Evolutionary conservation across 441 rosid genomes (phyloP).

Genomic region (Iberis amara): DNA sequence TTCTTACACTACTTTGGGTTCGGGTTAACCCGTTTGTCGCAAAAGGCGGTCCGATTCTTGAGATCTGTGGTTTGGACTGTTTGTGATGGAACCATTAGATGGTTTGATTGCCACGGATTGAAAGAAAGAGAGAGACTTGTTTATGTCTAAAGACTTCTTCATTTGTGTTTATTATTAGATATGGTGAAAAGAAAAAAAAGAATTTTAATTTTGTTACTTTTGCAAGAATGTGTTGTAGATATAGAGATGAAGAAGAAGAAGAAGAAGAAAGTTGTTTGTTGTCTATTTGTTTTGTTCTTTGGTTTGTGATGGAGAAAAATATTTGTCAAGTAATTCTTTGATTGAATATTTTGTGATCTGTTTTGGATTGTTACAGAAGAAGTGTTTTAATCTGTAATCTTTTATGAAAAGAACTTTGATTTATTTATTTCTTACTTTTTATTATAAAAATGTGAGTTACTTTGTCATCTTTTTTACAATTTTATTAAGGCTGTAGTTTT

Average conservation of each 20-base stretch:
- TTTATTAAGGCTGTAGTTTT: no score
- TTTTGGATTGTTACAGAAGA: constrained; percentile 1
- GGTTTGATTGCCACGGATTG: constrained; percentile 24
- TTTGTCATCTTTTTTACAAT: no score
- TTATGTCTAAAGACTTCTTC: constrained; percentile 23
- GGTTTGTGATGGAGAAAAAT: constrained; percentile 12
- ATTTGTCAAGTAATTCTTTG: constrained; percentile 47
- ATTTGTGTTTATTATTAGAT: constrained; percentile 26
- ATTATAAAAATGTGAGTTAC: no score
- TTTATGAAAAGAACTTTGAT: no score
- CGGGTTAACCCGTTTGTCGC: constrained; percentile 75
- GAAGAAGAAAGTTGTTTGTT: constrained; percentile 17
- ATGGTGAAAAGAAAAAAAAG: background rate
- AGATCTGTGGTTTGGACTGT: constrained; percentile 80
- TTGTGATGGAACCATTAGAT: constrained; percentile 29
- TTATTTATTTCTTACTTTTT: no score
- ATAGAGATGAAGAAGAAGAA: constrained; percentile 31
- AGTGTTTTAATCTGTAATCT: background rate
- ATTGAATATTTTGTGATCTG: constrained; percentile 39
- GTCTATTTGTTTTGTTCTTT: constrained; percentile 40
- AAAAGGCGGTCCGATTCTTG: constrained; percentile 57
- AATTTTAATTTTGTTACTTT: constrained; percentile 30
- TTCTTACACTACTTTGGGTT: constrained; percentile 84
- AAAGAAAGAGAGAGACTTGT: constrained; percentile 8
- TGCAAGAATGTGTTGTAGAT: constrained; percentile 59